Base-by-base conservation (phyloP, 1,284 basidiomycete species). In the Boletus hoseneyae region DNA sequence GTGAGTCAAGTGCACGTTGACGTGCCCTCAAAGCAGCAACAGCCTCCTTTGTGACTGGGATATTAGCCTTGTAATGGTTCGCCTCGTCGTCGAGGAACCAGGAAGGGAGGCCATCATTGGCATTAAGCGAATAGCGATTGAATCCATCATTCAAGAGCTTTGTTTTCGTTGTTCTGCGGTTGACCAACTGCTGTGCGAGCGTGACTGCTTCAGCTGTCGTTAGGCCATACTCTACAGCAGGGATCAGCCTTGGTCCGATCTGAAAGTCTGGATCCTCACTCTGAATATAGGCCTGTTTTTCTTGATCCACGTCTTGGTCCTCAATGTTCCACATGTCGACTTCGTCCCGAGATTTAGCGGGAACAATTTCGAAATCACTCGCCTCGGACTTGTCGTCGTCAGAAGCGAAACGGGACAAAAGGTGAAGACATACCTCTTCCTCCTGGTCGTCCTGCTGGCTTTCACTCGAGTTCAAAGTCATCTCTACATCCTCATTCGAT, bases 1-100 rank as follows among this genome's bases (percentile, higher is more conserved):
- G 83, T 3, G 96, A 95, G 66, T 99, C 94, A 41, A 99, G 77
- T 6, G 93, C 93, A 21, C 95, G 87, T 73, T 97, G 92, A 65
- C 89, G 92, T 15, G 90, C 93, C 32, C 91, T 85, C 33, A 99
- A 78, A 4, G 86, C 87, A 47, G 79, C 79, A 49, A 99, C 77
- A 6, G 97, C 97, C 69, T 99, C 97, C 70, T 97, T 99, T 1
- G 96, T 98, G 55, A 99, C 81, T 13, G 97, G 97, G 47, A 99
- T 78, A 69, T 99, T 99, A 53, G 90, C 74, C 65, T 93, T 95
- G 79, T 97, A 98, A 68, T 90, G 80, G 64, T 95, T 92, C 38
- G 83, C 73, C 71, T 99, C 97, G 63, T 99, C 97, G 62, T 99
- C 96, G 38, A 98, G 77, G 80, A 99, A 99, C 97, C 97, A 99